Evolutionary conservation across 140 eudicot species (phyloP), one percentile per base, ranked within the genome.

Genomic region (Anethum foeniculum): DNA sequence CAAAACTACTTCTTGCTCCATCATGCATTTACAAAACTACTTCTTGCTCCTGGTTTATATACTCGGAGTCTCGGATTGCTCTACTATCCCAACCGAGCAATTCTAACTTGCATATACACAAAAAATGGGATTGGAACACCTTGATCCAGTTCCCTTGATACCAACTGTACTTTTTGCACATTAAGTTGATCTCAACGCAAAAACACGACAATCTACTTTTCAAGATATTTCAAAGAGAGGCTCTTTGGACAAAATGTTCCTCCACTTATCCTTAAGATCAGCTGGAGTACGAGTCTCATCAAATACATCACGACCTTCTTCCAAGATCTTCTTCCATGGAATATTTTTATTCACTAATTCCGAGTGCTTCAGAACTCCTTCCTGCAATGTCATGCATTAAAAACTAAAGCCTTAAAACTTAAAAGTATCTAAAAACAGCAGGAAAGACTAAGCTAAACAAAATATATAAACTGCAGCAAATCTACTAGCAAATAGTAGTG

Each of bases 251-350:
- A 54, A 39, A 58, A 86, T 81, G 27, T 85, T 87, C 83, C 85
- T 91, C 98, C 98, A 93, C 81, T 91, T 93, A 78, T 89, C 94
- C 85, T 91, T 91, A 34, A 93, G 88, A 80, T 93, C 96, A 34
- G 60, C 49, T 76, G 98, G 94, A 38, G 87, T 85, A 36, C 98
- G 93, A 8, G 86, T 76, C 15, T 80, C 52, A 78, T 89, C 81
- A 81, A 93, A 93, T 14, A 90, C 88, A 79, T 82, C 85, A 52
- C 85, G 81, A 64, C 97, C 96, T 71, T 83, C 86, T 34, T 88
- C 93, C 90, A 92, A 80, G n/a, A 92, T 85, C 85, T 89, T 88
- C 88, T 80, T 87, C 97, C 97, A 93, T 1, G 96, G 94, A 38
- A 91, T 39, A 69, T 90, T 92, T 49, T 88, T 86, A 74, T 79